Evolutionary conservation across 1,284 basidiomycete species (phyloP).

Genomic region (Vanrija sp.): DNA sequence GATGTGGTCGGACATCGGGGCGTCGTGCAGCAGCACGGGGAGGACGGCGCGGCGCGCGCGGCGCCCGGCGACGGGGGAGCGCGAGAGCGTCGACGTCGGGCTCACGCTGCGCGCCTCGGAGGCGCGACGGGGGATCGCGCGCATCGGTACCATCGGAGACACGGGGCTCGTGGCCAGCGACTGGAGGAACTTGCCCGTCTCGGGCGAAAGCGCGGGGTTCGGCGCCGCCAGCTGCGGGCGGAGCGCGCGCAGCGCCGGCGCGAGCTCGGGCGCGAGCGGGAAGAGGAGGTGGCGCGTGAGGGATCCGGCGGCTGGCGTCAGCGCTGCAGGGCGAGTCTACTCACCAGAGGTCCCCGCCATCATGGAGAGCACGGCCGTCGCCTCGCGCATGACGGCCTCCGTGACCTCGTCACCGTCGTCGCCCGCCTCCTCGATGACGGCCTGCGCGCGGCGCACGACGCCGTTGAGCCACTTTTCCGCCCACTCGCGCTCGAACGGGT

Average conservation of each 20-base stretch:
- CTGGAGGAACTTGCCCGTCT: slow-evolving; percentile 34
- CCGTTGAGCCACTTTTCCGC: slow-evolving; percentile 47
- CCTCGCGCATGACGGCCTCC: slow-evolving; percentile 43
- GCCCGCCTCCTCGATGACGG: slow-evolving; percentile 24
- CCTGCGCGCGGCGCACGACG: slow-evolving; percentile 40
- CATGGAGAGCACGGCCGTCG: slow-evolving; percentile 62
- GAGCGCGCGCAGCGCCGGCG: slow-evolving; percentile 22
- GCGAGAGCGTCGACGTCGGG: background rate
- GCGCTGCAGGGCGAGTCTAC: slow-evolving; percentile 50
- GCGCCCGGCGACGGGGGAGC: background rate
- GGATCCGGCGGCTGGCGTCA: slow-evolving; percentile 30
- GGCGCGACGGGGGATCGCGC: background rate
- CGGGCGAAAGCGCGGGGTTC: slow-evolving; percentile 33
- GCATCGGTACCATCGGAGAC: slow-evolving; percentile 19
- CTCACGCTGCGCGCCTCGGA: background rate
- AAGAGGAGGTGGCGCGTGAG: slow-evolving; percentile 45
- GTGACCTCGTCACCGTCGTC: background rate
- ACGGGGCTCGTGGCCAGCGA: slow-evolving; percentile 33
- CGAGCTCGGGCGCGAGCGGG: slow-evolving; percentile 34
- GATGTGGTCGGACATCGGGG: slow-evolving; percentile 67
- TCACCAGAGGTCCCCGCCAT: slow-evolving; percentile 57
- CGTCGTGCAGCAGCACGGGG: slow-evolving; percentile 62
- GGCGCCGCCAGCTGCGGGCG: slow-evolving; percentile 9
- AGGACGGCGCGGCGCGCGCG: slow-evolving; percentile 24
- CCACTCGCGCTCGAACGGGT: slow-evolving; percentile 49